phyloP scores from a whole-genome alignment of 768 basidiomycete genomes.

The Daedaleopsis nitida region DNA sequence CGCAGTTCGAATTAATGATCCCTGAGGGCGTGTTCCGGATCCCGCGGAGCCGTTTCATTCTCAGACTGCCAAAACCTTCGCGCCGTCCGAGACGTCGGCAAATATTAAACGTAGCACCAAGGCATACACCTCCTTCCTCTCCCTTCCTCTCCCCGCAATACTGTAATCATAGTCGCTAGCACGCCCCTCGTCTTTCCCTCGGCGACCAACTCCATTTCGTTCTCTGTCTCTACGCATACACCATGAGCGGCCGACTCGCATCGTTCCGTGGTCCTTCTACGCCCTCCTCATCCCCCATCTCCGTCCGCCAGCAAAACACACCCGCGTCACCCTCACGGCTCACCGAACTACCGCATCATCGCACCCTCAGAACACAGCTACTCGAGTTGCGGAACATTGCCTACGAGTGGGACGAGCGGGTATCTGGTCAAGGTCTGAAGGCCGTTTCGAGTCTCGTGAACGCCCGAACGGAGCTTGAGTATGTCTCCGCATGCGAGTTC shows the following conservation, averaged over 20 bases:
- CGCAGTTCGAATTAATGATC: not conserved
- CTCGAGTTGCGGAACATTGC: conserved; percentile 65
- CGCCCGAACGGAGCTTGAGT: conserved; percentile 85
- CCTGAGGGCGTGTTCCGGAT: conserved; percentile 9
- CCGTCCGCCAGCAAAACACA: conserved; percentile 46
- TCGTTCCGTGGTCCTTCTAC: conserved; percentile 83
- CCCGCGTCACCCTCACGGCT: conserved; percentile 45
- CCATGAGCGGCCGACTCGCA: conserved; percentile 58
- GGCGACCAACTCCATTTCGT: not conserved
- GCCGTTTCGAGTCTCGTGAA: conserved; percentile 74
- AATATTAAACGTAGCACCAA: no score
- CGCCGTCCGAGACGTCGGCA: no score
- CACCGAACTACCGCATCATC: conserved; percentile 77
- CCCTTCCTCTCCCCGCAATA: not conserved
- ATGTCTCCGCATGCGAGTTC: conserved; percentile 31
- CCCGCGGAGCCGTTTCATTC: not conserved
- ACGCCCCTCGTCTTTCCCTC: conserved; percentile 4
- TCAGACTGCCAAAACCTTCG: not conserved
- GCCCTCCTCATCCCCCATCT: conserved; percentile 67
- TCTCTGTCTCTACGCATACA: not conserved
- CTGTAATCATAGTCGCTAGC: not conserved
- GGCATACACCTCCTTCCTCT: no score
- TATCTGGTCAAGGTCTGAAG: conserved; percentile 77
- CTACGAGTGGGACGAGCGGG: conserved; percentile 82
- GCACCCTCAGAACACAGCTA: conserved; percentile 68